Percentiles rank a stretch among this genome's conserved stretches.
These are phyloP conservation scores for Penicillium fimorum DNA, from an alignment of 495 filamentous ascomycete species.

Conservation along the genomic window DNA sequence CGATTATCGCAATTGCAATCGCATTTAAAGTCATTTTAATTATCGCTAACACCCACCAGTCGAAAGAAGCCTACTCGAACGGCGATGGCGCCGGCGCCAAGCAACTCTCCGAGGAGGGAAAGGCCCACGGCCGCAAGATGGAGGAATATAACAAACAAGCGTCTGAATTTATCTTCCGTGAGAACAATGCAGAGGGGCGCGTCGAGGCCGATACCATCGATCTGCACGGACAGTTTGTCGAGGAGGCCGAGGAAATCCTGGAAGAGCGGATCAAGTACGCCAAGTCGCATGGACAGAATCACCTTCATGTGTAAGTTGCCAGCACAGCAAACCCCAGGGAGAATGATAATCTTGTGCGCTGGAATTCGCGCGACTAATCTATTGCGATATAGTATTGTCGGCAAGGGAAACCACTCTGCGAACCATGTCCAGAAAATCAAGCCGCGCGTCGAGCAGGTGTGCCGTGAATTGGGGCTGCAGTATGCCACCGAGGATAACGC, in stretches of 20 bases:
- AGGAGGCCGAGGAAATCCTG: constrained; percentile 89
- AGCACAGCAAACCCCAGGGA: neutral
- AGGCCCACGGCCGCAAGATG: constrained; percentile 74
- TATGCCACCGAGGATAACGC: constrained; percentile 84
- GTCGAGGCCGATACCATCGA: constrained; percentile 83
- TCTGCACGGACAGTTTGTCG: constrained; percentile 88
- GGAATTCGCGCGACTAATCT: neutral
- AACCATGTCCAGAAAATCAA: constrained; percentile 86
- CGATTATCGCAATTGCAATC: neutral
- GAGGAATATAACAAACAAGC: constrained; percentile 84
- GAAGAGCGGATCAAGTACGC: constrained; percentile 78
- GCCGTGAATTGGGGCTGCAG: constrained; percentile 74
- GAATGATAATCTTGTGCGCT: neutral
- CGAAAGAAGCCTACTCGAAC: constrained; percentile 73
- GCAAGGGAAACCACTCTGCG: constrained; percentile 84
- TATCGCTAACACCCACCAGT: constrained; percentile 41
- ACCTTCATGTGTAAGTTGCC: constrained; percentile 66
- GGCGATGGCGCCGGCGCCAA: constrained; percentile 81
- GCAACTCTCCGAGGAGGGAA: constrained; percentile 77
- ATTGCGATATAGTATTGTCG: constrained; percentile 64
- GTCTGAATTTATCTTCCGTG: constrained; percentile 88
- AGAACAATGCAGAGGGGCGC: constrained; percentile 75
- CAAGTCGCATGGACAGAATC: constrained; percentile 64
- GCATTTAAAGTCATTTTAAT: neutral
- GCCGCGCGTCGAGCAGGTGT: constrained; percentile 83